Base-by-base conservation (phyloP, 352 stramenopile genomes). In the Globisporangium alternatum region DNA sequence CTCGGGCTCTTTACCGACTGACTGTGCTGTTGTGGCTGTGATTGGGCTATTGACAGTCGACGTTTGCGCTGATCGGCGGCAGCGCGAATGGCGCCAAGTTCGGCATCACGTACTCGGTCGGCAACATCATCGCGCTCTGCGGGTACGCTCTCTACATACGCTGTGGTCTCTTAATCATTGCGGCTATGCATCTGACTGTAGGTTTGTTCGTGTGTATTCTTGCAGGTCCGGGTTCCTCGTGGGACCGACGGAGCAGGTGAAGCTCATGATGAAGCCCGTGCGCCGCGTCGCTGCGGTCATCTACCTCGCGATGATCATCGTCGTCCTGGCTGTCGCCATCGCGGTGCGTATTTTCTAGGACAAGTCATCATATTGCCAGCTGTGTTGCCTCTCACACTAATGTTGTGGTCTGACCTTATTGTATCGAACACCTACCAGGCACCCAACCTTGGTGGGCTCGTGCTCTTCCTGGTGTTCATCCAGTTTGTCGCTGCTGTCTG, bases 181-280 rank as follows among this genome's bases (percentile, higher is more conserved):
- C 10, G 25, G 3, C 5, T 21, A 15, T 39, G 19, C 51, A 17
- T 6, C 25, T 54, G 13, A 48, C 21, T 7, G 12, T 13, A 0
- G 3, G 28, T n/a, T 39, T 53, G 25, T 13, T 13, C 2, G 17
- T 1, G n/a, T 56, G 37, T 31, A 37, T 45, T 15, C n/a, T n/a
- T 10, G 17, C 39, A 92, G 86, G 0, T 95, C 87, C 5, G 87
- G 84, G 0, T 95, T 95, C 56, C 77, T 95, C 0, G 87, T 92
- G 3, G 87, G 87, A 5, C 87, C 84, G 0, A 81, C 68, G 71
- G 83, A 93, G 76, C 87, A 95, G 56, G 62, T 88, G 60, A 93
- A 93, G 69, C 82, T 92, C 62, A 95, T 95, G 87, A 89, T 93
- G 68, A 93, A 93, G 64, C 87, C 87, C 25, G 74, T 93, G 56